These are phyloP conservation scores for Circinella minor DNA, from an alignment of 371 early-diverging fungal genomes.

Conservation along the genomic window DNA sequence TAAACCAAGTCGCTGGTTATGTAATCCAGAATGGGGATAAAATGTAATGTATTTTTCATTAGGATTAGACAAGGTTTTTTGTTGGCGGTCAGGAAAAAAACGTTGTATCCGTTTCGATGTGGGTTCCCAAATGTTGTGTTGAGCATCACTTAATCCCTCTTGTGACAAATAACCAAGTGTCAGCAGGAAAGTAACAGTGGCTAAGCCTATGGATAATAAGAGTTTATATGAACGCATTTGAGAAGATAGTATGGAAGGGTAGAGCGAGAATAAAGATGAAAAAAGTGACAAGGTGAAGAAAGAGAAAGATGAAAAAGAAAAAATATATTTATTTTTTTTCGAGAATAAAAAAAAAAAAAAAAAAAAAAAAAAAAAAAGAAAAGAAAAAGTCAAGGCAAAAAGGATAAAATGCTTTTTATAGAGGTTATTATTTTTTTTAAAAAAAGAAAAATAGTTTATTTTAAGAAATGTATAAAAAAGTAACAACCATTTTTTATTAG, in stretches of 20 bases:
- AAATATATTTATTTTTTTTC: too few species aligned
- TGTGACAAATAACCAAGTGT: neutral
- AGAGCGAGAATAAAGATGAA: neutral
- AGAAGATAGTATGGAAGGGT: neutral
- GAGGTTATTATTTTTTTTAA: constrained; percentile 14
- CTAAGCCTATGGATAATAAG: constrained; percentile 6
- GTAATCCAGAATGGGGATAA: constrained; percentile 44
- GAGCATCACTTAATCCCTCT: neutral
- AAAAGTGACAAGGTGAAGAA: constrained; percentile 5
- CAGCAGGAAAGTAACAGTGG: constrained; percentile 2
- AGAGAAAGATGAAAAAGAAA: neutral
- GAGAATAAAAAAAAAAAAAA: constrained; percentile 8
- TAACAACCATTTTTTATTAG: neutral
- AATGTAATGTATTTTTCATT: constrained; percentile 38
- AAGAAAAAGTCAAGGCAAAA: neutral
- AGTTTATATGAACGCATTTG: constrained; percentile 16
- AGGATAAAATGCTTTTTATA: constrained; percentile 6
- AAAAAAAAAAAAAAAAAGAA: neutral
- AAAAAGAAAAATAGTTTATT: constrained; percentile 6
- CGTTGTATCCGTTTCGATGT: too few species aligned
- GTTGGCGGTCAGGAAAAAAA: neutral
- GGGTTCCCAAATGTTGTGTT: constrained; percentile 6
- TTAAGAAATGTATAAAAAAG: neutral
- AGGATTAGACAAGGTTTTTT: neutral
- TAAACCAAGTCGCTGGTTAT: constrained; percentile 38